Evolutionary conservation across 495 filamentous ascomycete genomes (phyloP), one percentile per base, ranked within the genome.

Genomic region (Penicillium lagena): DNA sequence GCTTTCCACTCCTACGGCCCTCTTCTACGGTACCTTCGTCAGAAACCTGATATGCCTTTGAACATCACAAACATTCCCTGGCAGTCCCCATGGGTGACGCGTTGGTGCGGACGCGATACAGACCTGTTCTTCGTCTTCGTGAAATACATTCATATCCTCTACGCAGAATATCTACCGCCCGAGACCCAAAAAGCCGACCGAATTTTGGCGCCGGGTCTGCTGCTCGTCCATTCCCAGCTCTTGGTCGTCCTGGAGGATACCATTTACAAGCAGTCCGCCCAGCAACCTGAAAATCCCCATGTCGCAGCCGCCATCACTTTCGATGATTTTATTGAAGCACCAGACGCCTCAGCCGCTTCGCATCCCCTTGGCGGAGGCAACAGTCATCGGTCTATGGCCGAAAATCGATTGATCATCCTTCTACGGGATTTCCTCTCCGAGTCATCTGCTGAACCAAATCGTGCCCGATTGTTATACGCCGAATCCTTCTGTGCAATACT

Each of bases 71-170:
- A 85, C 55, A 85, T 96, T 27, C 68, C 79, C 27, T 98, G 91
- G 91, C 74, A 85, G 53, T 88, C 90, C 5, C 82, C 83, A 1
- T 98, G 93, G 93, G 68, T 84, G 6, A 76, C 80, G 28, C 80
- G 89, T 39, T 98, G 93, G 93, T 81, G 77, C 50, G 93, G 93
- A 8, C 80, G 82, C 12, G 93, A 98, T 50, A 95, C 85, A 10
- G 93, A 96, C 65, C 68, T 98, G 37, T 87, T 97, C 55, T 97
- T 86, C 67, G 83, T 96, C 12, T 98, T 98, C 63, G 80, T 83
- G 63, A 96, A 95, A 67, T 83, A 93, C 58, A 93, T 87, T 50
- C 85, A 94, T 59, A 81, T 91, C 37, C 67, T 98, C 7, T 77
- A 85, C 33, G 81, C 84, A 22, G 88, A 94, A 46, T 90, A 90